Conservation (phyloP, 192 early-diverging fungal species). For the Thamnidium elegans region DNA sequence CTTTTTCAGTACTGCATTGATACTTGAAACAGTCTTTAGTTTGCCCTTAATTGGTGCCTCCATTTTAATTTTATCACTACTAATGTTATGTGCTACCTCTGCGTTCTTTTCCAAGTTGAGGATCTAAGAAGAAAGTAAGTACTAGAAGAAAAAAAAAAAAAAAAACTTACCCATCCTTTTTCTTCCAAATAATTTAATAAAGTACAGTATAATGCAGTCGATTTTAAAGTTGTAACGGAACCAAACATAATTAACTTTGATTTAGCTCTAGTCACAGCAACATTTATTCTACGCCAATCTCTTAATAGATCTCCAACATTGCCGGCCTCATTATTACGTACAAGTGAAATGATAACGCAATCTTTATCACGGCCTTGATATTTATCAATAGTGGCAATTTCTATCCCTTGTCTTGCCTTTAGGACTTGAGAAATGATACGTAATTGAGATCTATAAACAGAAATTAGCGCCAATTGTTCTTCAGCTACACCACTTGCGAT, state of each 20-base stretch:
- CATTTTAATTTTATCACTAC: too few species aligned
- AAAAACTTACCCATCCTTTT: conserved; percentile 38
- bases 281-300: conserved; percentile 93
- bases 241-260: conserved; percentile 89
- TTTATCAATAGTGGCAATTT: conserved; percentile 87
- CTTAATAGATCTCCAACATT: conserved; percentile 81
- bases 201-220: conserved; percentile 51
- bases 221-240: conserved; percentile 64
- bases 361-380: conserved; percentile 95
- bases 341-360: conserved; percentile 86
- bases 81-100: too few species aligned
- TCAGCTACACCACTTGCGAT: conserved; percentile 63
- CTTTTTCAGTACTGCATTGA: background rate
- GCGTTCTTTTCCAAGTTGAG: too few species aligned
- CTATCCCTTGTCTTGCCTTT: conserved; percentile 43
- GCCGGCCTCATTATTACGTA: conserved; percentile 70
- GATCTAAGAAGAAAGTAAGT: background rate
- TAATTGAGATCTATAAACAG: conserved; percentile 78
- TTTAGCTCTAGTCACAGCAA: conserved; percentile 89
- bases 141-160: background rate
- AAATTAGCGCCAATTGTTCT: conserved; percentile 76
- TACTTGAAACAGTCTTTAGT: too few species aligned
- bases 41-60: too few species aligned
- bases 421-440: conserved; percentile 47
- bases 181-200: conserved; percentile 49